phyloP scores from a whole-genome alignment of 352 stramenopile species.

The Halophytophthora polymorphica region DNA sequence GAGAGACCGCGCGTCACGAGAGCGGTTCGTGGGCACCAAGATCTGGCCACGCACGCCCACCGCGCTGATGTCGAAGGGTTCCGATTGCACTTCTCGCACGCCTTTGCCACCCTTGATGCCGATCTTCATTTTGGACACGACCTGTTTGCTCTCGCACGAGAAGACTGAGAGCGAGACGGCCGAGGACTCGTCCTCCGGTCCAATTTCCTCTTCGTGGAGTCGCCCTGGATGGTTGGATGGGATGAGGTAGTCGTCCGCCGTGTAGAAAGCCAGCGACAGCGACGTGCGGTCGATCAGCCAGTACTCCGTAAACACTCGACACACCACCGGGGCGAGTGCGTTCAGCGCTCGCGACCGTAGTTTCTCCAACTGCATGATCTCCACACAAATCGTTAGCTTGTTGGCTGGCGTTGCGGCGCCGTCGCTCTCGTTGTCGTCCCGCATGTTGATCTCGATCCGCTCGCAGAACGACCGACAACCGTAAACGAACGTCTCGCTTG shows the following conservation, averaged over 20 bases:
- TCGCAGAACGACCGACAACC: constrained; percentile 60
- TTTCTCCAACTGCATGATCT: constrained; percentile 54
- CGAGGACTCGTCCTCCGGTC: constrained; percentile 20
- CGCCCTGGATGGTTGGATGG: constrained; percentile 38
- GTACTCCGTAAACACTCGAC: constrained; percentile 77
- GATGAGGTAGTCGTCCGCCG: constrained; percentile 55
- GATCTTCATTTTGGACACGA: constrained; percentile 77
- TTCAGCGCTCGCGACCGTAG: constrained; percentile 39
- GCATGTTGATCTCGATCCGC: constrained; percentile 64
- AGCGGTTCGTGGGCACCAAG: constrained; percentile 45
- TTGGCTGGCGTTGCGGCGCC: constrained; percentile 26
- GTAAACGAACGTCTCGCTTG: constrained; percentile 60
- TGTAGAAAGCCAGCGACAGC: constrained; percentile 69
- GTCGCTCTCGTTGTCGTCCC: constrained; percentile 24
- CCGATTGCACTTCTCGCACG: constrained; percentile 59
- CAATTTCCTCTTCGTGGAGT: constrained; percentile 20
- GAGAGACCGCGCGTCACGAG: constrained; percentile 38
- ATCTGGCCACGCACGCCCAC: constrained; percentile 77
- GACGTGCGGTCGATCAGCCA: constrained; percentile 83
- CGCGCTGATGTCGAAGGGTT: constrained; percentile 75
- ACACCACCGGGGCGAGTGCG: constrained; percentile 55
- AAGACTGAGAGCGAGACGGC: constrained; percentile 70
- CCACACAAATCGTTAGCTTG: constrained; percentile 60
- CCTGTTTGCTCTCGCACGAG: constrained; percentile 58
- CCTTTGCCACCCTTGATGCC: constrained; percentile 40